A percentile compares a stretch with the other conserved stretches of the same genome.
phyloP scores from a whole-genome alignment of 495 filamentous ascomycete genomes.

The Xylaria acuta region DNA sequence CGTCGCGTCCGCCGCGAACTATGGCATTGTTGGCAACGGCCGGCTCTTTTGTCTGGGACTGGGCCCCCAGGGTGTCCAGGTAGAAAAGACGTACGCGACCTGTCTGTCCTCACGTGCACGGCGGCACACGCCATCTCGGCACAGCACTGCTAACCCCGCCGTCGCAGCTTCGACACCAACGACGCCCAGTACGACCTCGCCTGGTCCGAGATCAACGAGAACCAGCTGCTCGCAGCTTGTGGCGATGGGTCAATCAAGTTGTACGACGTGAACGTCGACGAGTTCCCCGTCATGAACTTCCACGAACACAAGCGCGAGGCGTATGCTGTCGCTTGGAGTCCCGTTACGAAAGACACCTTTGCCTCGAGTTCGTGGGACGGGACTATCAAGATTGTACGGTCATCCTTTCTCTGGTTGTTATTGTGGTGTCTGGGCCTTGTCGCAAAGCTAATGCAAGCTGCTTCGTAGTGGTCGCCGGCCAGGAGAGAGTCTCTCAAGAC shows the following conservation, averaged over 20 bases:
- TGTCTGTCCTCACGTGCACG: slow-evolving; percentile 13
- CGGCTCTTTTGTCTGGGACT: slow-evolving; percentile 81
- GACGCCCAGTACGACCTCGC: slow-evolving; percentile 92
- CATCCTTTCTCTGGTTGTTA: slow-evolving; percentile 4
- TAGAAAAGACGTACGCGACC: slow-evolving; percentile 69
- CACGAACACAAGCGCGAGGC: slow-evolving; percentile 91
- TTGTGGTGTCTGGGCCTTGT: not conserved
- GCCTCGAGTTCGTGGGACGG: slow-evolving; percentile 93
- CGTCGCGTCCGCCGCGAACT: slow-evolving; percentile 85
- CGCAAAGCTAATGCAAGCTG: slow-evolving; percentile 22
- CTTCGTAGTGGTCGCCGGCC: slow-evolving; percentile 73
- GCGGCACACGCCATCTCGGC: not conserved
- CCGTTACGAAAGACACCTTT: slow-evolving; percentile 88
- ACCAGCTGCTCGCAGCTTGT: slow-evolving; percentile 83
- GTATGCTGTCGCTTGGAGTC: slow-evolving; percentile 91
- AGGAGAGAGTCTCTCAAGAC: slow-evolving; percentile 75
- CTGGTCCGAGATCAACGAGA: slow-evolving; percentile 95
- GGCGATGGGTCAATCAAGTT: slow-evolving; percentile 95
- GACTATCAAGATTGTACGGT: slow-evolving; percentile 77
- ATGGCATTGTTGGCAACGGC: slow-evolving; percentile 96
- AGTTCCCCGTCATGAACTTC: slow-evolving; percentile 87
- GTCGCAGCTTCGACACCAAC: slow-evolving; percentile 85
- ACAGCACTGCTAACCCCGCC: slow-evolving; percentile 16
- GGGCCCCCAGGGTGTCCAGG: slow-evolving; percentile 79
- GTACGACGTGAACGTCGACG: slow-evolving; percentile 77